phyloP scores from a whole-genome alignment of 495 filamentous ascomycete genomes.

The Penicillium canariense region DNA sequence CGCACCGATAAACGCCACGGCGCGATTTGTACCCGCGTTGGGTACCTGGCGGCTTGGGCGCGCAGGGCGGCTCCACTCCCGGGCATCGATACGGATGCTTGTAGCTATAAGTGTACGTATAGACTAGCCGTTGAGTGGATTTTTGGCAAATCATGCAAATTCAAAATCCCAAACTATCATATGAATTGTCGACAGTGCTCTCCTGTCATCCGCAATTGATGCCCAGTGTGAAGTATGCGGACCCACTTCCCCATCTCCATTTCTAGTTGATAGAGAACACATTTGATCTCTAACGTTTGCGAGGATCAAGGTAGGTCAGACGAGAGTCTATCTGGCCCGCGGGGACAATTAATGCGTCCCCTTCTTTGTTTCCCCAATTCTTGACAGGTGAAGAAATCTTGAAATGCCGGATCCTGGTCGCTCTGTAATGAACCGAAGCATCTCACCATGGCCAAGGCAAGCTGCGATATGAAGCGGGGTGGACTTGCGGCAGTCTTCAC shows the following conservation, averaged over 20 bases:
- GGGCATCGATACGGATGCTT: background rate
- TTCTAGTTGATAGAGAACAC: too few species aligned
- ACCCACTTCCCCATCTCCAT: too few species aligned
- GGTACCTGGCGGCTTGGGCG: conserved; percentile 4
- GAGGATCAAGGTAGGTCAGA: background rate
- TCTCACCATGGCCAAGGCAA: background rate
- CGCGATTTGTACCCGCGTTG: conserved; percentile 1
- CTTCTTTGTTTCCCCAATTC: background rate
- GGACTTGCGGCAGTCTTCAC: background rate
- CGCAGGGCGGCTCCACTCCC: background rate
- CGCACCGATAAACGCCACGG: conserved; percentile 2
- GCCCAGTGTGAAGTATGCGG: too few species aligned
- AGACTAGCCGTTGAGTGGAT: too few species aligned
- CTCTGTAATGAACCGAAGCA: background rate
- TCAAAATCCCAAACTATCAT: too few species aligned
- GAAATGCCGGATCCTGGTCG: conserved; percentile 6
- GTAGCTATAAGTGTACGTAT: background rate
- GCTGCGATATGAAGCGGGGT: background rate
- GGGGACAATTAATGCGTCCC: background rate
- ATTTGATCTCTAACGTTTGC: too few species aligned
- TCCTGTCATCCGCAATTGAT: too few species aligned
- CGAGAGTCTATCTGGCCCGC: background rate
- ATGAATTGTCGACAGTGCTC: too few species aligned
- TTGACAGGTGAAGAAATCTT: conserved; percentile 6
- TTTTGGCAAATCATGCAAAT: too few species aligned